phyloP scores from a whole-genome alignment of 306 rosid genomes.

The Dryas drummondii region DNA sequence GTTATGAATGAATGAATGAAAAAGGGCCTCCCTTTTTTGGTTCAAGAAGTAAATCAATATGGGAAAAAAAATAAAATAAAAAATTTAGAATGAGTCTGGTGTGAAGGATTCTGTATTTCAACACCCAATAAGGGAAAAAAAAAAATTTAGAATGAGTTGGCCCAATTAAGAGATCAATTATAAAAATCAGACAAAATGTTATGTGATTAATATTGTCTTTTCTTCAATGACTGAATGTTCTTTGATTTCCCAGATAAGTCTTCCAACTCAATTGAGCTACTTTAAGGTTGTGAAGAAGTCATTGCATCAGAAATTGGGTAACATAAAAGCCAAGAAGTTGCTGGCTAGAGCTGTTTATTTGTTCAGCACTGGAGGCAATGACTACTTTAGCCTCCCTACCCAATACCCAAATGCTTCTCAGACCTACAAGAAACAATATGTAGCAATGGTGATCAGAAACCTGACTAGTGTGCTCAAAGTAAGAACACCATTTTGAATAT shows the following conservation, averaged over 20 bases:
- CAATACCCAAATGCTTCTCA: neutral
- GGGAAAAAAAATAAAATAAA: too few relatives aligned
- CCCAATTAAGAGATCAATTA: neutral
- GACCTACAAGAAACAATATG: neutral
- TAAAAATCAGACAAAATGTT: neutral
- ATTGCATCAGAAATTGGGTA: slow-evolving; percentile 2
- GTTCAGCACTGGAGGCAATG: slow-evolving; percentile 13
- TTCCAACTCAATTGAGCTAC: slow-evolving; percentile 3
- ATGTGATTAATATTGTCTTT: neutral
- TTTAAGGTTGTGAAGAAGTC: neutral
- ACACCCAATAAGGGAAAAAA: too few relatives aligned
- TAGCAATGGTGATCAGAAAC: slow-evolving; percentile 14
- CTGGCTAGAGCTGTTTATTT: slow-evolving; percentile 7
- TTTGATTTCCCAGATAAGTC: neutral
- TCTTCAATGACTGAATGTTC: neutral
- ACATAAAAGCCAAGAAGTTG: neutral
- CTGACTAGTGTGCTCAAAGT: slow-evolving; percentile 7
- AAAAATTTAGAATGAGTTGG: neutral
- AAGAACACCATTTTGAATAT: neutral
- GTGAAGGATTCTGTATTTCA: neutral
- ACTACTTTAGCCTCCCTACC: neutral
- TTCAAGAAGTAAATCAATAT: neutral
- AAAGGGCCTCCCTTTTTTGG: neutral
- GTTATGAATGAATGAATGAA: too few relatives aligned
- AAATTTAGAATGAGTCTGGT: too few relatives aligned